A percentile compares a stretch with the other conserved stretches of the same genome.
Conservation (phyloP, 2,329 filamentous ascomycete genomes). For the Aspergillus piperis region DNA sequence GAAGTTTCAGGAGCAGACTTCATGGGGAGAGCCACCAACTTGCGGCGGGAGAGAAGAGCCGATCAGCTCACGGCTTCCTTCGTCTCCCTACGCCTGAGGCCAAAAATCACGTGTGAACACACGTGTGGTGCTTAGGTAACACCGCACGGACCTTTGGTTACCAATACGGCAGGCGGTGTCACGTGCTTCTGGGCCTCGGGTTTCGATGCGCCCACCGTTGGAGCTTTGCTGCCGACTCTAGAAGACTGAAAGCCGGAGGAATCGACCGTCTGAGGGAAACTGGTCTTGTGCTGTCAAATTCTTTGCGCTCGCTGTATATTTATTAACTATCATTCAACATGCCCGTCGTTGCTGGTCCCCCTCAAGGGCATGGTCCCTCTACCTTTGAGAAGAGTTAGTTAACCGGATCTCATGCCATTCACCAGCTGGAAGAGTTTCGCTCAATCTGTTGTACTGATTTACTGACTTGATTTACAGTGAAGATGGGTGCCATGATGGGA, state of each 20-base stretch:
- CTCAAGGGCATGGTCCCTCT: conserved; percentile 59
- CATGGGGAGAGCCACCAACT: conserved; percentile 27
- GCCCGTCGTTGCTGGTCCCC: conserved; percentile 59
- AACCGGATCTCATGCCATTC: conserved; percentile 1
- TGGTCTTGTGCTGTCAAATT: background rate
- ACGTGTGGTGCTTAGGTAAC: conserved; percentile 22
- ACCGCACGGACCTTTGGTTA: background rate
- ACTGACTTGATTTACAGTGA: conserved; percentile 62
- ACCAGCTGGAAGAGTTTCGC: background rate
- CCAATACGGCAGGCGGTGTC: conserved; percentile 18
- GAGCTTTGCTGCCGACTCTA: conserved; percentile 6
- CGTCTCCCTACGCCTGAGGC: conserved; percentile 21
- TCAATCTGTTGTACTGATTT: background rate
- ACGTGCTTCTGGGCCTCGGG: conserved; percentile 14
- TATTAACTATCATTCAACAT: conserved; percentile 40
- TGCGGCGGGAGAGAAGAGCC: conserved; percentile 22
- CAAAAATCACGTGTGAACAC: conserved; percentile 18
- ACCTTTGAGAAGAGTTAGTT: conserved; percentile 70
- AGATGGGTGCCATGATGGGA: conserved; percentile 99
- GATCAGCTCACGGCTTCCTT: conserved; percentile 23
- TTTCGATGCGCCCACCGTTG: conserved; percentile 10
- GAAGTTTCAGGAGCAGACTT: conserved; percentile 27
- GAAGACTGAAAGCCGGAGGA: background rate
- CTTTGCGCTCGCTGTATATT: background rate
- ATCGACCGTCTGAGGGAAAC: background rate